These are phyloP conservation scores for Arthrinium phaeospermum DNA, from an alignment of 2,329 filamentous ascomycete genomes.

Conservation along the genomic window DNA sequence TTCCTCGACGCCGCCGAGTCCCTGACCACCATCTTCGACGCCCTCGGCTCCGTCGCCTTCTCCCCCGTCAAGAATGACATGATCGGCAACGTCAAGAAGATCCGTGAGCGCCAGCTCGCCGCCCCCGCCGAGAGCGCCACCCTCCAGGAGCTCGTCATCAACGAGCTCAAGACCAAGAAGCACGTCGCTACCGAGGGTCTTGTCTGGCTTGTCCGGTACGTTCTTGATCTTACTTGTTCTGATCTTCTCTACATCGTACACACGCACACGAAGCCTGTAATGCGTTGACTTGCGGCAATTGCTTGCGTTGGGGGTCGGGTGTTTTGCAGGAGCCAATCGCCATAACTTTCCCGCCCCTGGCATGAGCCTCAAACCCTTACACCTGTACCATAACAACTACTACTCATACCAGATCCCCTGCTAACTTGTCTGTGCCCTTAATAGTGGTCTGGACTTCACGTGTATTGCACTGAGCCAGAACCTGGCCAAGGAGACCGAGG, in stretches of 20 bases:
- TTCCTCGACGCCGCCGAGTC: slow-evolving; percentile 93
- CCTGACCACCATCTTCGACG: slow-evolving; percentile 82
- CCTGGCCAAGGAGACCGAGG: slow-evolving; percentile 68
- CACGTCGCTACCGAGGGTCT: slow-evolving; percentile 88
- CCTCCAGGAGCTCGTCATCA: slow-evolving; percentile 82
- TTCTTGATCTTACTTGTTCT: slow-evolving; percentile 28
- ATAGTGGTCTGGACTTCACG: slow-evolving; percentile 92
- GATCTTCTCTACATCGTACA: background rate
- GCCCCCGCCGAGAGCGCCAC: slow-evolving; percentile 80
- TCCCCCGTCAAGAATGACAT: slow-evolving; percentile 91
- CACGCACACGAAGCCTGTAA: background rate
- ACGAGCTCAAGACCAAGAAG: slow-evolving; percentile 89
- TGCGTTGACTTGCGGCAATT: background rate
- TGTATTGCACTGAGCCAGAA: slow-evolving; percentile 82
- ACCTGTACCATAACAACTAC: slow-evolving; percentile 22
- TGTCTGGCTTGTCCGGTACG: slow-evolving; percentile 86
- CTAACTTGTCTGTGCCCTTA: background rate
- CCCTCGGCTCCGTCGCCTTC: slow-evolving; percentile 77
- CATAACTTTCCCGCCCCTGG: background rate
- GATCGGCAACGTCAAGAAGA: slow-evolving; percentile 94
- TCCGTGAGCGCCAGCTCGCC: slow-evolving; percentile 80
- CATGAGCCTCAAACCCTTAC: background rate
- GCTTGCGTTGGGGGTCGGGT: background rate
- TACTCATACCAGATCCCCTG: background rate
- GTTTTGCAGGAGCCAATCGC: background rate